phyloP scores from a whole-genome alignment of 805 yeast species.

The Clavispora phyllophila region DNA sequence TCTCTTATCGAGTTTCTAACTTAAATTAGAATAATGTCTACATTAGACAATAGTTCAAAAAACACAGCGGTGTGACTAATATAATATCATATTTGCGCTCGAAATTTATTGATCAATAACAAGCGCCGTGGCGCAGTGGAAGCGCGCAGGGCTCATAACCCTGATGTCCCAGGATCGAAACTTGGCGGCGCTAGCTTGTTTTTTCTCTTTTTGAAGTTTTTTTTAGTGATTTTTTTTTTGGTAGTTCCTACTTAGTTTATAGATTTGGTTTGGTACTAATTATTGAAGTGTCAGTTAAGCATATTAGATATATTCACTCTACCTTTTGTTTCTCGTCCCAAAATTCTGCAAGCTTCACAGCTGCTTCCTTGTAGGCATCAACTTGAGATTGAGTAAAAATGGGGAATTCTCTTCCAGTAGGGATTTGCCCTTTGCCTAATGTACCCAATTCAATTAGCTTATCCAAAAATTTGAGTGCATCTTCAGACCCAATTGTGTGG shows the following conservation, averaged over 20 bases:
- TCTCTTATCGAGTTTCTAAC: too few species aligned
- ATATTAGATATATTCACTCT: neutral
- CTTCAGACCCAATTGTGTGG: slow-evolving; percentile 40
- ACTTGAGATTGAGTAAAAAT: slow-evolving; percentile 8
- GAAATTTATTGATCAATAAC: slow-evolving; percentile 12
- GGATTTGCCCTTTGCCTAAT: neutral
- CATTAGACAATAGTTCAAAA: too few species aligned
- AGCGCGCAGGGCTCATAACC: slow-evolving; percentile 15
- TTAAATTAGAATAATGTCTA: too few species aligned
- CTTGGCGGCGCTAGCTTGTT: slow-evolving; percentile 11
- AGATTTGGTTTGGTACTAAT: too few species aligned
- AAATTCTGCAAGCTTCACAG: slow-evolving; percentile 1
- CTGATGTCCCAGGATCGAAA: slow-evolving; percentile 14
- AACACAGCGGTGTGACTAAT: too few species aligned
- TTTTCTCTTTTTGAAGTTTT: neutral
- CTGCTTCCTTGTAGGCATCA: slow-evolving; percentile 6
- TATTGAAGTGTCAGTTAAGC: too few species aligned
- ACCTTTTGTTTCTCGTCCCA: slow-evolving; percentile 7
- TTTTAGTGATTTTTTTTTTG: neutral
- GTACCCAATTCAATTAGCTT: slow-evolving; percentile 19
- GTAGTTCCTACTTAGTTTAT: too few species aligned
- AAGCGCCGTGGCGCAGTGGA: slow-evolving; percentile 14
- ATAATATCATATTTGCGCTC: neutral
- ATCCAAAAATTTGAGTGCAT: slow-evolving; percentile 23
- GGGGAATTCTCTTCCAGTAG: slow-evolving; percentile 12